Evolutionary conservation across 177 flowering plant species (phyloP).

Genomic region (Vitis hybrid): DNA sequence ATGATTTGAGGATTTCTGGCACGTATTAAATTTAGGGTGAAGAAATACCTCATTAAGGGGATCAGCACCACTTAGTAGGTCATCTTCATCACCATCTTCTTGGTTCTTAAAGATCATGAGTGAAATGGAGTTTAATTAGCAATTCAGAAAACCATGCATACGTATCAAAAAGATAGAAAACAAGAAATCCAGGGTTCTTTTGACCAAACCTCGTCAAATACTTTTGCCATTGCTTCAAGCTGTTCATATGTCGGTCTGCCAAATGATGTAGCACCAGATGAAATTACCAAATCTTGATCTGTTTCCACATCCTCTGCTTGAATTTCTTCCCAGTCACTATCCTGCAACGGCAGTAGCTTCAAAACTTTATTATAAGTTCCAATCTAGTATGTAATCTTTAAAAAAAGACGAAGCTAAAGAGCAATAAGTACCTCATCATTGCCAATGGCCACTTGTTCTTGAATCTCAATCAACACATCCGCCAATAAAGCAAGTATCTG

Average conservation of each 20-base stretch:
- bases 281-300: slow-evolving; percentile 36
- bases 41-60: slow-evolving; percentile 77
- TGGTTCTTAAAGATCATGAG: slow-evolving; percentile 40
- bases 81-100: slow-evolving; percentile 69
- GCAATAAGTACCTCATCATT: slow-evolving; percentile 56
- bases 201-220: slow-evolving; percentile 54
- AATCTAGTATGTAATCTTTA: not conserved
- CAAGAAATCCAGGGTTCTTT: not conserved
- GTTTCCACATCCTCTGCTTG: slow-evolving; percentile 33
- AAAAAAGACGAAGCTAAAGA: not conserved
- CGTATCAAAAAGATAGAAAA: not conserved
- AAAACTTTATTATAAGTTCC: not conserved
- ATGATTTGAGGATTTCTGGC: not conserved
- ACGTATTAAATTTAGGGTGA: not conserved
- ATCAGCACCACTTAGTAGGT: slow-evolving; percentile 50
- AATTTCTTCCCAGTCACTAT: slow-evolving; percentile 89
- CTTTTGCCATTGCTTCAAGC: slow-evolving; percentile 77
- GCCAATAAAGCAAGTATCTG: slow-evolving; percentile 84
- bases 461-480: slow-evolving; percentile 79
- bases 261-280: slow-evolving; percentile 30
- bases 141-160: not conserved
- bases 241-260: slow-evolving; percentile 54
- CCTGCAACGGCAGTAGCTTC: slow-evolving; percentile 38
- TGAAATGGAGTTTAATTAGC: slow-evolving; percentile 7
- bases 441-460: slow-evolving; percentile 68